phyloP scores from a whole-genome alignment of 2,329 filamentous ascomycete species.

The Clarireedia monteithiana region DNA sequence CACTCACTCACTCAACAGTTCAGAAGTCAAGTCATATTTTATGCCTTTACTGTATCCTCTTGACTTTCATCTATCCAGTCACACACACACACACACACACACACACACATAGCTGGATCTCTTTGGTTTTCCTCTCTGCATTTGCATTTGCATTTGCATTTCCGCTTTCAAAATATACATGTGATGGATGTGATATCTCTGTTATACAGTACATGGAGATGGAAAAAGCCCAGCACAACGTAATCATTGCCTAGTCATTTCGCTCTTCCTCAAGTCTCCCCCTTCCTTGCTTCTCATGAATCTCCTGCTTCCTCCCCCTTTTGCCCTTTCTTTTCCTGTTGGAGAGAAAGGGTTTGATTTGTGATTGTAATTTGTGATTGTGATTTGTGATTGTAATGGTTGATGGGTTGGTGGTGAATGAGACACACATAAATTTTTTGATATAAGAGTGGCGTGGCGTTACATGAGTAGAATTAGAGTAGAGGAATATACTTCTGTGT shows the following conservation, averaged over 20 bases:
- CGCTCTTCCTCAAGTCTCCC: not conserved
- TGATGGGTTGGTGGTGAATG: too few species aligned
- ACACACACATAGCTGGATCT: too few species aligned
- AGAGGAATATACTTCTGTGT: not conserved
- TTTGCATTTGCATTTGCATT: too few species aligned
- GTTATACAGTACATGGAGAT: conserved; percentile 1
- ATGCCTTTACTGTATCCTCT: too few species aligned
- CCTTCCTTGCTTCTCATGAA: not conserved
- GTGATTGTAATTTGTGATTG: not conserved
- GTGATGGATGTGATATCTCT: not conserved
- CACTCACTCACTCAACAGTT: too few species aligned
- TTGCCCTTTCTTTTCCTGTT: not conserved
- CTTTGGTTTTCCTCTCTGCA: too few species aligned
- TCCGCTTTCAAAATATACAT: conserved; percentile 1
- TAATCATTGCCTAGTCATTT: too few species aligned
- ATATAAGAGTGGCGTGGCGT: not conserved
- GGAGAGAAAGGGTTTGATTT: not conserved
- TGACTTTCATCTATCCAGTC: too few species aligned
- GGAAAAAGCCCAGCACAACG: too few species aligned
- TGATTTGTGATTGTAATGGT: not conserved
- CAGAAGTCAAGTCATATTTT: too few species aligned
- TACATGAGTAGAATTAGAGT: not conserved
- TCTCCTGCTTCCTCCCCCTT: not conserved
- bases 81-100: too few species aligned
- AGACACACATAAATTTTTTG: not conserved